These are phyloP conservation scores for Hypoxylon lienhwacheense DNA, from an alignment of 495 filamentous ascomycete species.

Conservation along the genomic window DNA sequence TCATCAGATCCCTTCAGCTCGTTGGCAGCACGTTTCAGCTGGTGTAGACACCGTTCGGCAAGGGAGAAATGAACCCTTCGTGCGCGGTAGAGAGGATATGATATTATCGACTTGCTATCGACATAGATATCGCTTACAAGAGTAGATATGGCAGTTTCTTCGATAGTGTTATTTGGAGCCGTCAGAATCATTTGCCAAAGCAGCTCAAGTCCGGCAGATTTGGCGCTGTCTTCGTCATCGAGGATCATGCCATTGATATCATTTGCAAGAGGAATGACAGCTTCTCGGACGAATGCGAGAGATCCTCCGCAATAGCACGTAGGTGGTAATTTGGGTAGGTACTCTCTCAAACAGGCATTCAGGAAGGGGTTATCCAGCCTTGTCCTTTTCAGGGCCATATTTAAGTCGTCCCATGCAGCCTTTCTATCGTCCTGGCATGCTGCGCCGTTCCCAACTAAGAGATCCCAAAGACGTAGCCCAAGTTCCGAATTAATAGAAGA, in stretches of 20 bases:
- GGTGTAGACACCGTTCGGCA: conserved; percentile 73
- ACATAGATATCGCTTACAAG: conserved; percentile 75
- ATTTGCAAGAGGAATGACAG: conserved; percentile 46
- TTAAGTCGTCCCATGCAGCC: conserved; percentile 67
- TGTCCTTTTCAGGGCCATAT: conserved; percentile 50
- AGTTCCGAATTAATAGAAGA: conserved; percentile 63
- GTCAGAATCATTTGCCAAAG: conserved; percentile 82
- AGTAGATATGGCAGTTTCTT: conserved; percentile 64
- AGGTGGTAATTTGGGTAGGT: conserved; percentile 65
- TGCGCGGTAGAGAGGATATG: conserved; percentile 48
- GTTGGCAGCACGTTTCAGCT: conserved; percentile 69
- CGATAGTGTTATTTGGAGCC: conserved; percentile 69
- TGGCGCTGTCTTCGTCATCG: conserved; percentile 44
- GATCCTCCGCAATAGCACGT: conserved; percentile 66
- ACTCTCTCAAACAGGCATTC: conserved; percentile 64
- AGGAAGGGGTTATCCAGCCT: conserved; percentile 63
- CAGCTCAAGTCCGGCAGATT: conserved; percentile 66
- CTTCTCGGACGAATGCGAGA: conserved; percentile 63
- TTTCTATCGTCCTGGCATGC: conserved; percentile 59
- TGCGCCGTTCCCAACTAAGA: conserved; percentile 63
- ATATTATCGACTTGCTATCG: conserved; percentile 49
- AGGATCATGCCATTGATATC: conserved; percentile 44
- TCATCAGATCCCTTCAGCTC: conserved; percentile 56
- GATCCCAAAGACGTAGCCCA: conserved; percentile 65
- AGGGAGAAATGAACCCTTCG: conserved; percentile 72